These are phyloP conservation scores for Trametes punicea DNA, from an alignment of 768 basidiomycete genomes.

Conservation along the genomic window DNA sequence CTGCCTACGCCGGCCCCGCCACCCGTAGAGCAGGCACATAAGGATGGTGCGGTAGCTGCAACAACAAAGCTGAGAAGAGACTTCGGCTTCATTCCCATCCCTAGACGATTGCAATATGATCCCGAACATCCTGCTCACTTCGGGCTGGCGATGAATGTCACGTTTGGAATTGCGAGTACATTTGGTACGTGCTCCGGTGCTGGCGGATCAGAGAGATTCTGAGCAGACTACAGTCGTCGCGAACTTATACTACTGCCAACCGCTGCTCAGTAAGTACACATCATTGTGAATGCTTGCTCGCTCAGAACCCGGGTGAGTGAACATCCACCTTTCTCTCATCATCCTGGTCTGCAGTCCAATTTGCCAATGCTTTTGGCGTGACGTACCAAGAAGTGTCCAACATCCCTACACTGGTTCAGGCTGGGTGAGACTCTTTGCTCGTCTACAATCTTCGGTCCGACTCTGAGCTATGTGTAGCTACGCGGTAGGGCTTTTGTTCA, in stretches of 20 bases:
- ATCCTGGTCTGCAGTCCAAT: constrained; percentile 18
- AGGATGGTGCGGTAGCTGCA: background rate
- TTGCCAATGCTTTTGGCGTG: constrained; percentile 36
- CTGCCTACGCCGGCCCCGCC: background rate
- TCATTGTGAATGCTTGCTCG: no score
- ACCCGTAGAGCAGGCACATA: background rate
- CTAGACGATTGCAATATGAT: constrained; percentile 39
- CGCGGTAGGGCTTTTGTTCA: constrained; percentile 43
- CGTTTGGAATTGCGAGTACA: constrained; percentile 48
- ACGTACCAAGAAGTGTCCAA: constrained; percentile 39
- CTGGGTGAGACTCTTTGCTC: constrained; percentile 44
- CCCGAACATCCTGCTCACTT: constrained; percentile 37
- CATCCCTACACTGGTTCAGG: constrained; percentile 65
- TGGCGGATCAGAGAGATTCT: no score
- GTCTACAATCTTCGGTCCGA: background rate
- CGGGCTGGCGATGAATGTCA: constrained; percentile 38
- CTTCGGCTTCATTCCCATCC: constrained; percentile 49
- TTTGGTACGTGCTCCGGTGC: constrained; percentile 40
- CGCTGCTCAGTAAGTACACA: constrained; percentile 64
- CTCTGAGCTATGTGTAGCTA: constrained; percentile 20
- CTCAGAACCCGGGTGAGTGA: no score
- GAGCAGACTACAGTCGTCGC: constrained; percentile 44
- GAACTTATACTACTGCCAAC: constrained; percentile 86
- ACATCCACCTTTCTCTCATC: constrained; percentile 4
- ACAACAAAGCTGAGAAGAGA: constrained; percentile 7